A percentile compares a stretch with the other conserved stretches of the same genome.
Conservation (phyloP, 139 green algal species). For the Coccomyxa sp. region DNA sequence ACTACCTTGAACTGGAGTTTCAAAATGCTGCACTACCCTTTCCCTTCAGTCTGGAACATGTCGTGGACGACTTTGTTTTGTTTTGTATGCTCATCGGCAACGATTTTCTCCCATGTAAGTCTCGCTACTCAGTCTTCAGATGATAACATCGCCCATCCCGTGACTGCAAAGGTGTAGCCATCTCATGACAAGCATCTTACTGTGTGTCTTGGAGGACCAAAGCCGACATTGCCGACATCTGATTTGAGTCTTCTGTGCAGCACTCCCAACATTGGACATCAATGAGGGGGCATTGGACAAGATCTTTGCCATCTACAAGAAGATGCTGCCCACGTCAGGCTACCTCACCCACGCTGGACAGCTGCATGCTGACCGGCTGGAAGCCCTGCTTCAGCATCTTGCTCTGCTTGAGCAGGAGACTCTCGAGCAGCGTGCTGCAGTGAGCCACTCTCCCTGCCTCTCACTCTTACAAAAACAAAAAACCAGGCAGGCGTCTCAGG, state of each 20-base stretch:
- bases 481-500: too few species aligned
- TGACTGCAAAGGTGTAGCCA: neutral
- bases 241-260: constrained; percentile 20
- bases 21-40: constrained; percentile 23
- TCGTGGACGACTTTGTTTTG: constrained; percentile 95
- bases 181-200: neutral
- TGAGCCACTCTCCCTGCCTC: constrained; percentile 13
- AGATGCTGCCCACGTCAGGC: constrained; percentile 75
- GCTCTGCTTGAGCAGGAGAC: constrained; percentile 60
- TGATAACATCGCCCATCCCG: neutral
- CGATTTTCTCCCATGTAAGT: constrained; percentile 83
- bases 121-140: neutral
- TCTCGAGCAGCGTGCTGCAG: constrained; percentile 69
- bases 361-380: constrained; percentile 58
- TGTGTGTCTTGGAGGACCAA: too few species aligned
- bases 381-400: constrained; percentile 64
- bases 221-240: too few species aligned
- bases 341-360: constrained; percentile 82
- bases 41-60: constrained; percentile 69
- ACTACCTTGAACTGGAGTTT: constrained; percentile 89
- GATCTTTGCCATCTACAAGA: constrained; percentile 88
- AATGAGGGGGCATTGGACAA: constrained; percentile 85
- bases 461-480: too few species aligned
- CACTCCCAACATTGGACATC: constrained; percentile 88
- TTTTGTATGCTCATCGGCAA: constrained; percentile 96